phyloP scores from a whole-genome alignment of 768 basidiomycete species.

The Pisolithus microcarpus region DNA sequence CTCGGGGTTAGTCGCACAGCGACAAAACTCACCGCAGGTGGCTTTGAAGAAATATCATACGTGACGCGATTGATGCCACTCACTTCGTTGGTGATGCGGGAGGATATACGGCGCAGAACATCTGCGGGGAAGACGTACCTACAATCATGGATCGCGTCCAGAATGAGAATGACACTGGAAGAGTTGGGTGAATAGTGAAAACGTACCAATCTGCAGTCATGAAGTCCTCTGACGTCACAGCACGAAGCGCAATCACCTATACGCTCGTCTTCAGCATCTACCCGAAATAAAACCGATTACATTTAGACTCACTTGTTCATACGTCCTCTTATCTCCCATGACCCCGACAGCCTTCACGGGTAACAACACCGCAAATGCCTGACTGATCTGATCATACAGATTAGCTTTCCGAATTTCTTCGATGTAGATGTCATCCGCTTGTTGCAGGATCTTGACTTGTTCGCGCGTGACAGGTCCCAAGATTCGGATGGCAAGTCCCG shows the following conservation, averaged over 20 bases:
- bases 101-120: conserved; percentile 85
- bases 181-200: neutral
- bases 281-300: neutral
- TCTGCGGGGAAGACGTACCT: conserved; percentile 96
- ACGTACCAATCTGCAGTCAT: conserved; percentile 98
- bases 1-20: conserved; percentile 2
- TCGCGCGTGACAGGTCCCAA: conserved; percentile 91
- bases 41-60: conserved; percentile 95
- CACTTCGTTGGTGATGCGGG: conserved; percentile 96
- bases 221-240: conserved; percentile 95
- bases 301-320: conserved; percentile 64
- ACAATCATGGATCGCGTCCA: conserved; percentile 16
- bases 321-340: conserved; percentile 94
- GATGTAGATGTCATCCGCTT: conserved; percentile 93
- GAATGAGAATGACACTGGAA: conserved; percentile 15
- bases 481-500: conserved; percentile 96
- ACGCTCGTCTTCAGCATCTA: conserved; percentile 2
- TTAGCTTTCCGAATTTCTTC: conserved; percentile 94
- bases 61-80: conserved; percentile 93
- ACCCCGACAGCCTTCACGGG: conserved; percentile 98
- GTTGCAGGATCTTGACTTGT: conserved; percentile 86
- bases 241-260: conserved; percentile 87
- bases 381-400: conserved; percentile 87
- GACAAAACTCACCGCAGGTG: conserved; percentile 64
- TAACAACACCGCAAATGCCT: conserved; percentile 93